phyloP scores from a whole-genome alignment of 805 yeast genomes.

The Pichia rugopelliculosa region DNA sequence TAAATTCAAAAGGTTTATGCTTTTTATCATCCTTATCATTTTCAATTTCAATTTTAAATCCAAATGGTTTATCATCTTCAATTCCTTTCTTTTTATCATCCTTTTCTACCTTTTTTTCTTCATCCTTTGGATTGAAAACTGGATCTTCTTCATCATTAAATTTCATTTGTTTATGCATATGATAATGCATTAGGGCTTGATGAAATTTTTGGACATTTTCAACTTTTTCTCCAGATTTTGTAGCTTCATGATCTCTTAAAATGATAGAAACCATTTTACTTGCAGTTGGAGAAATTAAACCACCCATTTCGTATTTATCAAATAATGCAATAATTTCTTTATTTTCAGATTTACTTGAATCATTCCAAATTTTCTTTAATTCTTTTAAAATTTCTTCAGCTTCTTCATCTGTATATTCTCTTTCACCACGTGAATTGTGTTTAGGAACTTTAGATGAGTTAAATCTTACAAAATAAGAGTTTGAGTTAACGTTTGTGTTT shows the following conservation, averaged over 20 bases:
- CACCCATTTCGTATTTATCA: constrained; percentile 27
- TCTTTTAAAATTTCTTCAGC: constrained; percentile 18
- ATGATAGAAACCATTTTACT: constrained; percentile 23
- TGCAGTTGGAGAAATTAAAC: constrained; percentile 24
- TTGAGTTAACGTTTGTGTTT: too few species aligned
- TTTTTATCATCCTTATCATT: constrained; percentile 3
- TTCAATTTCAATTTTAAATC: constrained; percentile 8
- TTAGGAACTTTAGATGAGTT: constrained; percentile 13
- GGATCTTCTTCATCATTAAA: constrained; percentile 17
- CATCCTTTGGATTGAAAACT: constrained; percentile 19
- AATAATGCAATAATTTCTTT: constrained; percentile 16
- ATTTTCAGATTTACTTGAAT: constrained; percentile 16
- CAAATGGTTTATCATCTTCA: constrained; percentile 5
- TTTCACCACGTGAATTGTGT: constrained; percentile 22
- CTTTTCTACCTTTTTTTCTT: background rate
- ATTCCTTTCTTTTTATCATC: background rate
- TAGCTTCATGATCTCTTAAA: constrained; percentile 21
- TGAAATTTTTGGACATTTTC: constrained; percentile 27
- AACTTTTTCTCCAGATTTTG: constrained; percentile 24
- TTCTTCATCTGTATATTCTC: constrained; percentile 24
- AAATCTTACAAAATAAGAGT: constrained; percentile 2
- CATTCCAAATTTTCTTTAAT: constrained; percentile 23
- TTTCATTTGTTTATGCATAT: constrained; percentile 23
- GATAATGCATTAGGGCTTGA: constrained; percentile 25
- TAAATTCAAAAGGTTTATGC: constrained; percentile 6